A percentile compares a stretch with the other conserved stretches of the same genome.
phyloP scores from a whole-genome alignment of 306 rosid genomes.

The Chamaecrista fasciculata region DNA sequence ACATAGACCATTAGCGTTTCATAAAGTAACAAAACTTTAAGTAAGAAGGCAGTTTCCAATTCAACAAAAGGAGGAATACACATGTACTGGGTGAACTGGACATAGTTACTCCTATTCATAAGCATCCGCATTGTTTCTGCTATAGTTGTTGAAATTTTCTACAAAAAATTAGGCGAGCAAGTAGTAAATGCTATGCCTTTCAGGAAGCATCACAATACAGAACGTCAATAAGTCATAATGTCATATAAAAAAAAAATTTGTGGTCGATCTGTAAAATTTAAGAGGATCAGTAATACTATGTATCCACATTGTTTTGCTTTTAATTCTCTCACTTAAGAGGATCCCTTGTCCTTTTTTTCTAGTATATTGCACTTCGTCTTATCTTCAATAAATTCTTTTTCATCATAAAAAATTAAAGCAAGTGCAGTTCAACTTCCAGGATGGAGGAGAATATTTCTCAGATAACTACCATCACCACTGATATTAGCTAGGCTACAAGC shows the following conservation, averaged over 20 bases:
- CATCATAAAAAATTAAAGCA: too few species aligned
- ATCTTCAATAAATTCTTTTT: too few species aligned
- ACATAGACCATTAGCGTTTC: background rate
- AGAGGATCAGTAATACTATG: too few species aligned
- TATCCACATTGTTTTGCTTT: too few species aligned
- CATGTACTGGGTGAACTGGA: background rate
- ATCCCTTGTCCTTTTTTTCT: too few species aligned
- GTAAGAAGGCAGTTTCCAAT: background rate
- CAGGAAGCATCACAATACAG: constrained; percentile 15
- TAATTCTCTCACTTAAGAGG: too few species aligned
- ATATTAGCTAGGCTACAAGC: background rate
- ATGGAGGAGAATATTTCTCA: background rate
- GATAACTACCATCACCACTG: background rate
- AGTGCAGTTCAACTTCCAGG: background rate
- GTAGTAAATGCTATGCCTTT: background rate
- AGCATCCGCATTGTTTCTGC: background rate
- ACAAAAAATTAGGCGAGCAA: constrained; percentile 12
- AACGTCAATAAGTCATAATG: too few species aligned
- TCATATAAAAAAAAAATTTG: too few species aligned
- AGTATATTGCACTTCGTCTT: too few species aligned
- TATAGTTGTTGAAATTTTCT: background rate
- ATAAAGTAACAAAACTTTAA: background rate
- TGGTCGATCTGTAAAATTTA: too few species aligned
- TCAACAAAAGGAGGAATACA: background rate
- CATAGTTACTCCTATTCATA: background rate